phyloP scores from a whole-genome alignment of 1,284 basidiomycete species.

The Ustilago cynodontis region DNA sequence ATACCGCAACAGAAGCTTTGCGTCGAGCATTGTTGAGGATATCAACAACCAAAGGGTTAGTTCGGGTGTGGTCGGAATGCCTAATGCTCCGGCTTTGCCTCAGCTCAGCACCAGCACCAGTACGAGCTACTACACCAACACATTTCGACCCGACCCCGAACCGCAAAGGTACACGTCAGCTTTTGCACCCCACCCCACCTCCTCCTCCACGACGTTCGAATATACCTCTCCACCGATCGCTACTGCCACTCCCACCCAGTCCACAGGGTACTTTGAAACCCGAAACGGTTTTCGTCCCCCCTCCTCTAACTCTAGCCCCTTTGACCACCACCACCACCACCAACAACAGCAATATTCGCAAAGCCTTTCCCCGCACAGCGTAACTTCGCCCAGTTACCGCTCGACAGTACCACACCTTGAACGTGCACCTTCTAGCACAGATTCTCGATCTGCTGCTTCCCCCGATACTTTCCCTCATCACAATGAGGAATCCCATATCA shows the following conservation, averaged over 20 bases:
- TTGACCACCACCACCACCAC: neutral
- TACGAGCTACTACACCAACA: neutral
- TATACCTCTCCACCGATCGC: neutral
- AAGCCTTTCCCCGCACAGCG: neutral
- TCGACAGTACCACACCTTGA: neutral
- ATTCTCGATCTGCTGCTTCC: neutral
- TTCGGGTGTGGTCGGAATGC: neutral
- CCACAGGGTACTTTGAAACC: neutral
- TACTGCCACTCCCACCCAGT: neutral
- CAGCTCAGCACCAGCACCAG: neutral
- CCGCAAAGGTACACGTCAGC: neutral
- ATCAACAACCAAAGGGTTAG: neutral
- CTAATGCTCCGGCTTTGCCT: neutral
- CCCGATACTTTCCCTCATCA: neutral
- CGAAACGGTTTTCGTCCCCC: neutral
- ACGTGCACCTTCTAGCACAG: neutral
- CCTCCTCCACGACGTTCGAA: neutral
- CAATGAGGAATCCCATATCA: neutral
- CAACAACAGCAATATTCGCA: neutral
- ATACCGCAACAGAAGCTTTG: conserved; percentile 10
- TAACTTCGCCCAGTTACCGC: neutral
- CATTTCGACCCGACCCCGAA: neutral
- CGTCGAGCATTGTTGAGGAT: conserved; percentile 1
- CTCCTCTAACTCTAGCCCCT: neutral
- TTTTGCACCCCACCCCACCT: neutral